A percentile compares a stretch with the other conserved stretches of the same genome.
These are phyloP conservation scores for Tuber umbilicatum DNA, from an alignment of 495 filamentous ascomycete species.

Conservation along the genomic window DNA sequence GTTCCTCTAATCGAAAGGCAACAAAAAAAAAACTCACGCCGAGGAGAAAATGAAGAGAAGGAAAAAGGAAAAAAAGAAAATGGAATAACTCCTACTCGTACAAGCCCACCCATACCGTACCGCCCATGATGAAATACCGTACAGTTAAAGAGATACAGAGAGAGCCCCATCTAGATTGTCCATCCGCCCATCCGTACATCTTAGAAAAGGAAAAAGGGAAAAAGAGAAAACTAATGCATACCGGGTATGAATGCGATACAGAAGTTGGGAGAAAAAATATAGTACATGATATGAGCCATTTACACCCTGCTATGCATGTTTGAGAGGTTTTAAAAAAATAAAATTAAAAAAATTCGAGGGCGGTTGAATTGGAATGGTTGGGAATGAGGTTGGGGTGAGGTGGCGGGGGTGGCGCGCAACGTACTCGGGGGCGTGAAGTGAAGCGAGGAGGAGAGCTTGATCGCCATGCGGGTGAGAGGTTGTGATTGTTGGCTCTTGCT, in stretches of 20 bases:
- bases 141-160: not conserved
- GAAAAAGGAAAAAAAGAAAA: not conserved
- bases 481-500: not conserved
- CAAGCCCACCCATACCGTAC: not conserved
- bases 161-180: not conserved
- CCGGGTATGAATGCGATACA: conserved; percentile 6
- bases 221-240: not conserved
- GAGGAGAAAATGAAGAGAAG: not conserved
- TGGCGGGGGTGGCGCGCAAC: not conserved
- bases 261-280: not conserved
- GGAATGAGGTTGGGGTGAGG: not conserved
- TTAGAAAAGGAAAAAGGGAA: not conserved
- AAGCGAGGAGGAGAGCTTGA: not conserved
- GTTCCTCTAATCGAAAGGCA: not conserved
- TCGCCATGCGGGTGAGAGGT: not conserved
- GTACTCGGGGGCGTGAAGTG: not conserved
- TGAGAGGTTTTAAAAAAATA: not conserved
- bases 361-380: not conserved
- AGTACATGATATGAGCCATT: conserved; percentile 6
- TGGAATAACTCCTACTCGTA: not conserved
- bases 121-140: not conserved
- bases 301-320: conserved; percentile 1
- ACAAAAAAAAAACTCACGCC: no score
- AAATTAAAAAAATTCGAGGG: not conserved
- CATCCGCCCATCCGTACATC: not conserved